phyloP scores from a whole-genome alignment of 805 yeast species.

The Suhomyces sp. region DNA sequence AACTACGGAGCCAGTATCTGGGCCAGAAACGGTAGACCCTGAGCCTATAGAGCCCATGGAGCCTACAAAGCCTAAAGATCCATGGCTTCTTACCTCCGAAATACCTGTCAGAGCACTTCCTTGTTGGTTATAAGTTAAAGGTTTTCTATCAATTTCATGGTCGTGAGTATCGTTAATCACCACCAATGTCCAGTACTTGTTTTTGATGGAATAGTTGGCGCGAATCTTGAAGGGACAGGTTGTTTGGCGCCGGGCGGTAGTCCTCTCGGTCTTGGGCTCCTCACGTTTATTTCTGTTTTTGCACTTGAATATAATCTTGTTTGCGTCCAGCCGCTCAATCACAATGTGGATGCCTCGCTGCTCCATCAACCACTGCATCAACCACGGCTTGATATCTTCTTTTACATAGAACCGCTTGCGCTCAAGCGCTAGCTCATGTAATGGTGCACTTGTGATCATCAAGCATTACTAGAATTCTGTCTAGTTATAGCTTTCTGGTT shows the following conservation, averaged over 20 bases:
- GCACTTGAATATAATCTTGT: constrained; percentile 62
- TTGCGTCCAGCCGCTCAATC: constrained; percentile 59
- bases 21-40: background rate
- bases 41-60: background rate
- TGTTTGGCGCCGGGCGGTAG: constrained; percentile 19
- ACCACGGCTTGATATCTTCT: constrained; percentile 60
- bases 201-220: constrained; percentile 55
- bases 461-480: too few relatives aligned
- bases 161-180: constrained; percentile 60
- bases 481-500: too few relatives aligned
- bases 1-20: too few relatives aligned
- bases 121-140: too few relatives aligned
- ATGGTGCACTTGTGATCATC: background rate
- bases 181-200: constrained; percentile 56
- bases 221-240: constrained; percentile 65
- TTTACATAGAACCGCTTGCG: constrained; percentile 30
- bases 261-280: constrained; percentile 12
- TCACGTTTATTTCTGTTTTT: constrained; percentile 28
- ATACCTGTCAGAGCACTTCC: background rate
- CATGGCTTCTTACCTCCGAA: background rate
- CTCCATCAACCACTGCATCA: constrained; percentile 43
- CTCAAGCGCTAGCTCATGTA: constrained; percentile 20
- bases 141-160: constrained; percentile 28
- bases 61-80: background rate
- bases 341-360: constrained; percentile 53